Conservation (phyloP, 805 yeast species). For the Phaffomyces thermotolerans region DNA sequence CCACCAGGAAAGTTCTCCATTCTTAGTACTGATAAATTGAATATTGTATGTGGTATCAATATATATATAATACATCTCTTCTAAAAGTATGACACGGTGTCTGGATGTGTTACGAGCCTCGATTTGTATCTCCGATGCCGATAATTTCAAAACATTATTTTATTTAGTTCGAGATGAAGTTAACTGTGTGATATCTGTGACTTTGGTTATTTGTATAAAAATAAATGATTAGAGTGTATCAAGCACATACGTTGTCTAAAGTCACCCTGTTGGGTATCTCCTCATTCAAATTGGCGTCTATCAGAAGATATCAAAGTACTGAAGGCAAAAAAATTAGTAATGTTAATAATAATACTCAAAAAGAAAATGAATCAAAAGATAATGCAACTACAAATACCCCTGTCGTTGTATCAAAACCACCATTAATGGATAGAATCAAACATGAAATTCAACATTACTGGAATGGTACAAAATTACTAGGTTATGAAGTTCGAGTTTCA, state of each 20-base stretch:
- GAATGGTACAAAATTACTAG: conserved; percentile 92
- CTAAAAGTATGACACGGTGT: too few relatives aligned
- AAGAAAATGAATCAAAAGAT: neutral
- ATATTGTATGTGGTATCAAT: too few relatives aligned
- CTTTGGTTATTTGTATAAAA: too few relatives aligned
- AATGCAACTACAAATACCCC: neutral
- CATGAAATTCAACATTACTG: conserved; percentile 89
- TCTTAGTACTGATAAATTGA: neutral
- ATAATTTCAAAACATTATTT: too few relatives aligned
- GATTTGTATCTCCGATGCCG: too few relatives aligned
- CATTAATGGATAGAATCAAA: conserved; percentile 79
- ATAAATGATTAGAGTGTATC: too few relatives aligned
- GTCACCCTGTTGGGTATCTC: neutral
- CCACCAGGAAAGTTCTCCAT: conserved; percentile 22
- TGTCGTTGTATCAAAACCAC: conserved; percentile 30
- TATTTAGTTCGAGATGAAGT: too few relatives aligned
- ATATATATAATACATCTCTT: too few relatives aligned
- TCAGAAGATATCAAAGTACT: neutral
- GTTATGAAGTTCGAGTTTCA: conserved; percentile 82
- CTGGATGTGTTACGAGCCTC: too few relatives aligned
- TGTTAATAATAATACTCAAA: neutral
- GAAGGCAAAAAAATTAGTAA: neutral
- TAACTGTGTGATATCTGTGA: too few relatives aligned
- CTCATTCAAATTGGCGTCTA: neutral
- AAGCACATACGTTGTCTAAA: neutral